phyloP scores from a whole-genome alignment of 345 rosid species.

The Heritiera littoralis region DNA sequence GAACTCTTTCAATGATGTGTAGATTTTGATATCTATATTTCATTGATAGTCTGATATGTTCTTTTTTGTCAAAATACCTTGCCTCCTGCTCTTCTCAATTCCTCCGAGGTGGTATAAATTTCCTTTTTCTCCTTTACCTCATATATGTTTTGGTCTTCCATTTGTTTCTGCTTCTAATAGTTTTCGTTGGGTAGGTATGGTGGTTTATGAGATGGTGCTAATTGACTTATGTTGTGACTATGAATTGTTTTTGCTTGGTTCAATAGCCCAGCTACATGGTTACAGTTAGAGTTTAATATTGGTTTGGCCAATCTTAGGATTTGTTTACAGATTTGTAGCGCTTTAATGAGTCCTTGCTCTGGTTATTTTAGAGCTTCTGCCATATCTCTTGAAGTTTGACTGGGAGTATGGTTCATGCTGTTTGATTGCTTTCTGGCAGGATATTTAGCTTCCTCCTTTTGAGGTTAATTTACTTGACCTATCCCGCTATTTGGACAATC shows the following conservation, averaged over 20 bases:
- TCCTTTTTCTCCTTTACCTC: neutral
- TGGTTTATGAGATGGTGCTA: neutral
- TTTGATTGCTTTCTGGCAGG: neutral
- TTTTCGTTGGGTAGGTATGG: neutral
- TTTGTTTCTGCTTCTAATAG: conserved; percentile 2
- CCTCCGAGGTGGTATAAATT: neutral
- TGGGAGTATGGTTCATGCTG: neutral
- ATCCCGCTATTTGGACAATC: neutral
- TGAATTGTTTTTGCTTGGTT: neutral
- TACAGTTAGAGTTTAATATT: too few species aligned
- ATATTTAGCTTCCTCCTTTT: neutral
- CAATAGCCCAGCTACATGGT: too few species aligned
- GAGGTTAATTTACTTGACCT: neutral
- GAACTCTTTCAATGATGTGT: neutral
- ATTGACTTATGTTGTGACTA: neutral
- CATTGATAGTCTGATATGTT: neutral
- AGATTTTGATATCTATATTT: neutral
- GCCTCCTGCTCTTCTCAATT: neutral
- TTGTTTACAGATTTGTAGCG: neutral
- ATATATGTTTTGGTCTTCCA: neutral
- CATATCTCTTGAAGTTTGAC: neutral
- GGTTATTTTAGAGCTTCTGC: neutral
- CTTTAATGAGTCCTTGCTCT: neutral
- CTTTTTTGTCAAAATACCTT: neutral
- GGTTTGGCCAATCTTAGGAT: neutral